These are phyloP conservation scores for Aspergillus ibericus DNA, from an alignment of 2,329 filamentous ascomycete species.

Conservation along the genomic window DNA sequence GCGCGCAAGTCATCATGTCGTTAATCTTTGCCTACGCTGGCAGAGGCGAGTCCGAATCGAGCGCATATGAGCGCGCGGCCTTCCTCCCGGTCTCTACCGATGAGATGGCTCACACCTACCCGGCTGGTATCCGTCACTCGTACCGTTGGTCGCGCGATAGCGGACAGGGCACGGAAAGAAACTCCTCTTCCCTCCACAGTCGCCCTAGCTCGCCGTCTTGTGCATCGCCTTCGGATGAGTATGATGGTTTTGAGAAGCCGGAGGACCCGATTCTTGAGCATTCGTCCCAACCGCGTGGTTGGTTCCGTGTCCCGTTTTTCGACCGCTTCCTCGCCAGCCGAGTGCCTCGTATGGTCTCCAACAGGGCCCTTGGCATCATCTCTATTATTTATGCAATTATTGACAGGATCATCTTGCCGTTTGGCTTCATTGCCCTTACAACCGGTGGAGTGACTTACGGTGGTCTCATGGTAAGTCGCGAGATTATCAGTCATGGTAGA, in stretches of 20 bases:
- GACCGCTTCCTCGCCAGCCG: slow-evolving; percentile 55
- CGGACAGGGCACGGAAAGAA: slow-evolving; percentile 71
- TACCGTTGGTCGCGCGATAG: slow-evolving; percentile 69
- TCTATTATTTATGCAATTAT: slow-evolving; percentile 64
- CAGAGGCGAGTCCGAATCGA: slow-evolving; percentile 36
- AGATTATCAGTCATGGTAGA: not conserved
- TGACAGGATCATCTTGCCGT: slow-evolving; percentile 73
- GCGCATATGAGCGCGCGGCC: slow-evolving; percentile 52
- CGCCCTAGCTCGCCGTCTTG: slow-evolving; percentile 63
- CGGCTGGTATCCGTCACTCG: slow-evolving; percentile 34
- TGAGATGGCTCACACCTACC: slow-evolving; percentile 52
- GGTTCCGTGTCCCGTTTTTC: slow-evolving; percentile 49
- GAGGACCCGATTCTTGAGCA: slow-evolving; percentile 48
- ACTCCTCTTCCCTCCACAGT: slow-evolving; percentile 66
- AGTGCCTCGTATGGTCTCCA: slow-evolving; percentile 58
- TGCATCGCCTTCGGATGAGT: slow-evolving; percentile 48
- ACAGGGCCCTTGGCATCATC: slow-evolving; percentile 59
- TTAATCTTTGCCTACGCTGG: slow-evolving; percentile 63
- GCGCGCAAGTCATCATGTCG: slow-evolving; percentile 68
- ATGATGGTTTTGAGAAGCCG: slow-evolving; percentile 51
- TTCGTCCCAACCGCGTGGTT: slow-evolving; percentile 30
- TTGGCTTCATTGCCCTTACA: slow-evolving; percentile 72
- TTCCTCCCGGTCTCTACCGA: slow-evolving; percentile 65
- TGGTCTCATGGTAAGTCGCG: slow-evolving; percentile 74
- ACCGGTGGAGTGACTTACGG: slow-evolving; percentile 75